These are phyloP conservation scores for Punica granatum DNA, from an alignment of 345 rosid genomes.

Conservation along the genomic window DNA sequence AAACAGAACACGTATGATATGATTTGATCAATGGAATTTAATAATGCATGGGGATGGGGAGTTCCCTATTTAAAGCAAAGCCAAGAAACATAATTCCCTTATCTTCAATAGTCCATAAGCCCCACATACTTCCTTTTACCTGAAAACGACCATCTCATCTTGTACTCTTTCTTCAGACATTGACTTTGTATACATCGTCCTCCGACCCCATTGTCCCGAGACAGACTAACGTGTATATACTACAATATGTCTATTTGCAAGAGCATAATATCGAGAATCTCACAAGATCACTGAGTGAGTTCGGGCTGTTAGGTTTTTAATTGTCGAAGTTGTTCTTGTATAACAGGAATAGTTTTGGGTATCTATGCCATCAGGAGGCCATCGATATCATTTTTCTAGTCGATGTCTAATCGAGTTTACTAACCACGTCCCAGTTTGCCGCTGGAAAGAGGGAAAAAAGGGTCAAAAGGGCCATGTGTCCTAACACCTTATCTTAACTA, in stretches of 20 bases:
- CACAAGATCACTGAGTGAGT: too few species aligned
- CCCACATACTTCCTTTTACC: background rate
- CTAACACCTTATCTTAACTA: background rate
- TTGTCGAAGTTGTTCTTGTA: too few species aligned
- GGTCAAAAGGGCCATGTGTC: background rate
- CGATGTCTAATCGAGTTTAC: background rate
- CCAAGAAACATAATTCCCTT: background rate
- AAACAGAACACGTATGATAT: background rate
- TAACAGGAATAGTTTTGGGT: too few species aligned
- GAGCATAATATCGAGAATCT: too few species aligned
- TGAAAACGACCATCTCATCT: background rate
- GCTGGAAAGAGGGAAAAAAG: background rate
- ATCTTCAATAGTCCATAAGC: slow-evolving; percentile 1
- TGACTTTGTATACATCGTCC: too few species aligned
- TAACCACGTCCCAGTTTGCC: slow-evolving; percentile 1
- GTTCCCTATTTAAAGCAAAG: background rate
- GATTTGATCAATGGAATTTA: too few species aligned
- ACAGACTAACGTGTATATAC: too few species aligned
- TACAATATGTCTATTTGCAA: too few species aligned
- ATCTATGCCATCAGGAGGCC: too few species aligned
- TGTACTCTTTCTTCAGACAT: background rate
- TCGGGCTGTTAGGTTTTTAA: too few species aligned
- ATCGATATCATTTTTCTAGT: too few species aligned
- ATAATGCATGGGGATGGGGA: background rate
- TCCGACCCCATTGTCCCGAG: too few species aligned